Evolutionary conservation across 2,329 filamentous ascomycete species (phyloP).

Genomic region (Fusarium sp.): DNA sequence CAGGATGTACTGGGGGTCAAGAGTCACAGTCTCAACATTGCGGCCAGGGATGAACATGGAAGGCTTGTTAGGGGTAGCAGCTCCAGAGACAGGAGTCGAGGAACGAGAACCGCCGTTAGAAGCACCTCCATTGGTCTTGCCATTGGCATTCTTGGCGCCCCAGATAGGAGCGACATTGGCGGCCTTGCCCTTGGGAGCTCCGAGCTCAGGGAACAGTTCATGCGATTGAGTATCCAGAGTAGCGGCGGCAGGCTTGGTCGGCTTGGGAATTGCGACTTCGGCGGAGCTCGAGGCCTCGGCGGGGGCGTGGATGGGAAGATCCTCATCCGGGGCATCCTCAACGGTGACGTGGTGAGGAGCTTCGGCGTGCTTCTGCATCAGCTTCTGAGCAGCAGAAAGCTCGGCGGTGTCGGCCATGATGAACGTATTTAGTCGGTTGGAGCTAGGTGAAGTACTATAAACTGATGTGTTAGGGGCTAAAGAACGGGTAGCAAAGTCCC

Average conservation of each 20-base stretch:
- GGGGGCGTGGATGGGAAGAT: conserved; percentile 70
- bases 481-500: not conserved
- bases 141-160: conserved; percentile 74
- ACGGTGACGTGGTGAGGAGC: conserved; percentile 73
- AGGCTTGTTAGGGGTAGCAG: conserved; percentile 56
- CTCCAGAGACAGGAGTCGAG: conserved; percentile 73
- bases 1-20: conserved; percentile 81
- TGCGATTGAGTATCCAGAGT: conserved; percentile 85
- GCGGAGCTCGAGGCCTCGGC: conserved; percentile 60
- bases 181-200: conserved; percentile 75
- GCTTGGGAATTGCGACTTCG: conserved; percentile 67
- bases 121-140: conserved; percentile 66
- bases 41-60: conserved; percentile 84
- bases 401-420: conserved; percentile 60
- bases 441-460: conserved; percentile 13
- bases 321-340: conserved; percentile 86
- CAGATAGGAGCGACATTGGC: conserved; percentile 78
- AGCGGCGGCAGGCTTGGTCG: conserved; percentile 69
- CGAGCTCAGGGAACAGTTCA: conserved; percentile 94
- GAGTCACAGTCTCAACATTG: conserved; percentile 79
- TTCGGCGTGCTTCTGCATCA: conserved; percentile 72
- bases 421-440: conserved; percentile 29
- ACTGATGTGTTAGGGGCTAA: conserved; percentile 30
- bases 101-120: conserved; percentile 69
- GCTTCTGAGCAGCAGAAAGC: conserved; percentile 69